Evolutionary conservation across 495 filamentous ascomycete species (phyloP), one percentile per base, ranked within the genome.

Genomic region (Margaritispora aquatica): DNA sequence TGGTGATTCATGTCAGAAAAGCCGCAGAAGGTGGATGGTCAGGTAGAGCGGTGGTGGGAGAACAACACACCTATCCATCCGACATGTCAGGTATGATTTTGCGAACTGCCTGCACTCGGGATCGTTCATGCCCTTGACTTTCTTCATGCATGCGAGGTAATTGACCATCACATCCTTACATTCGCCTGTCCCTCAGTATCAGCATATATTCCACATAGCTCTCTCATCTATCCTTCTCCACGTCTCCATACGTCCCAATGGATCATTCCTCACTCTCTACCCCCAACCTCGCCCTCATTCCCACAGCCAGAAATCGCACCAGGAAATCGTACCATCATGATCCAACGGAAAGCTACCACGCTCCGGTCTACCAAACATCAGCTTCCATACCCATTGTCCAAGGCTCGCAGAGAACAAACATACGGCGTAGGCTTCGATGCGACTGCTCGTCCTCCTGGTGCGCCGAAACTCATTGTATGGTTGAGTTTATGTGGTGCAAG

Each of bases 321-420:
- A 20, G 48, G 34, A 20, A 54, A 49, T 63, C 75, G 68, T 76
- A 92, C 91, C 92, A 67, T 96, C 91, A 63, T 96, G 93, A 69
- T 98, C 94, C 47, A 98, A 85, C 22, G 94, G 94, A 67, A 98
- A 98, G 70, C 90, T 95, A 47, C 94, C 94, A 55, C 94, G 88
- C 71, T 98, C 90, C 0, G 94, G 94, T 51, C 91, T 95, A 7
- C 59, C 26, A 54, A 52, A 29, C 51, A 48, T 61, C 47, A 51
- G 58, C 21, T 31, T n/a, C 38, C 10, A 55, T 57, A 34, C 24
- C 24, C 20, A 3, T 54, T 2, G 8, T 1, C 10, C n/a, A 23
- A 2, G 31, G n/a, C 10, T 11, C 23, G 38, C 20, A 50, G 38
- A 20, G 36, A 20, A 41, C 48, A 34, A 36, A 82, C 88, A 76